phyloP scores from a whole-genome alignment of 768 basidiomycete genomes.

The Suillus paluster region DNA sequence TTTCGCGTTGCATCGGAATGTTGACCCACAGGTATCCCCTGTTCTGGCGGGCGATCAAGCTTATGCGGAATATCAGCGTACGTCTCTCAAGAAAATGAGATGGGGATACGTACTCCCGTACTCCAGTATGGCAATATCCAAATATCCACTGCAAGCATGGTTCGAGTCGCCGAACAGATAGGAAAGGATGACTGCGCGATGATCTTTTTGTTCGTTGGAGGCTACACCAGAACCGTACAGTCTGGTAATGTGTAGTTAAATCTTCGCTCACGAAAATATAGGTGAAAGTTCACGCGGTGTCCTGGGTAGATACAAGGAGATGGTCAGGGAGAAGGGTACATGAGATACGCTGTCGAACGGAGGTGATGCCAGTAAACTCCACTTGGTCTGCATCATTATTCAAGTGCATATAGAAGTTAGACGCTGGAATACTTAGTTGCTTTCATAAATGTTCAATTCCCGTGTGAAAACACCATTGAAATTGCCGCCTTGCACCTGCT shows the following conservation, averaged over 20 bases:
- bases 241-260: slow-evolving; percentile 51
- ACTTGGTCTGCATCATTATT: slow-evolving; percentile 40
- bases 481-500: no score
- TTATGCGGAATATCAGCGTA: slow-evolving; percentile 41
- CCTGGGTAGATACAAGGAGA: slow-evolving; percentile 89
- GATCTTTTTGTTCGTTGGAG: slow-evolving; percentile 72
- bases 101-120: slow-evolving; percentile 69
- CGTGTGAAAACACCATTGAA: no score
- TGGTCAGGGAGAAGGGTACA: slow-evolving; percentile 80
- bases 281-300: slow-evolving; percentile 56
- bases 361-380: slow-evolving; percentile 61
- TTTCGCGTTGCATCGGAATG: slow-evolving; percentile 76
- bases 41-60: slow-evolving; percentile 76
- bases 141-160: slow-evolving; percentile 83
- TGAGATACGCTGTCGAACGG: slow-evolving; percentile 88
- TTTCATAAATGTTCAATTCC: no score
- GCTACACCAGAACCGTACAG: slow-evolving; percentile 57
- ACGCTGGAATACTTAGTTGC: no score
- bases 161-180: slow-evolving; percentile 70
- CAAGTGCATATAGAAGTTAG: no score
- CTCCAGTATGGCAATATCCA: slow-evolving; percentile 87
- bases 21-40: slow-evolving; percentile 73
- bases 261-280: slow-evolving; percentile 27
- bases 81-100: not conserved
- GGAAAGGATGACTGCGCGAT: slow-evolving; percentile 87